phyloP scores from a whole-genome alignment of 2,329 filamentous ascomycete species.

The Fusarium acutatum region DNA sequence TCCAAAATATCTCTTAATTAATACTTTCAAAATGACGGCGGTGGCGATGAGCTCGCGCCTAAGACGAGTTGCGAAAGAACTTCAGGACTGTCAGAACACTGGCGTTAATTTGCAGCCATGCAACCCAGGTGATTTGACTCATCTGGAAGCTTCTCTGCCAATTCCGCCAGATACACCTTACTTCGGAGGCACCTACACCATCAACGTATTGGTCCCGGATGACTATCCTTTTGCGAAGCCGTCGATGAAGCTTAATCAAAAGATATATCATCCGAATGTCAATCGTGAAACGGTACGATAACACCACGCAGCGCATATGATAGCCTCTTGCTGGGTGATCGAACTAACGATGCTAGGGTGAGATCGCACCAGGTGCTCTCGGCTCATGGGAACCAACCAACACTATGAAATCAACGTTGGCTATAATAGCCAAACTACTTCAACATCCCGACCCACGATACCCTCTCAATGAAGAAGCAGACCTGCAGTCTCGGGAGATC shows the following conservation, averaged over 20 bases:
- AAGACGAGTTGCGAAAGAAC: neutral
- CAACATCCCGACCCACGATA: fast-evolving
- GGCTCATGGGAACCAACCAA: neutral
- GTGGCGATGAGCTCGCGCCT: neutral
- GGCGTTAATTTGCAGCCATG: neutral
- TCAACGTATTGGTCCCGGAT: fast-evolving
- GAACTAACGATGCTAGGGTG: neutral
- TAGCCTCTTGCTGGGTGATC: fast-evolving
- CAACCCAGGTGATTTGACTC: fast-evolving
- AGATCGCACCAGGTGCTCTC: neutral
- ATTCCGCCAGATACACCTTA: neutral
- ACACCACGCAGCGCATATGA: fast-evolving
- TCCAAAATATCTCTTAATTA: neutral
- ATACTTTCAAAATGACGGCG: neutral
- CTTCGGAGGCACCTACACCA: neutral
- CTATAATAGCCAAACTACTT: neutral
- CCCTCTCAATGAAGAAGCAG: neutral
- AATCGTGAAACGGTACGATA: neutral
- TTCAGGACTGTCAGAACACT: fast-evolving
- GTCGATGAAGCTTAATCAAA: neutral
- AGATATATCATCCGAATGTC: neutral
- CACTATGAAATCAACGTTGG: neutral
- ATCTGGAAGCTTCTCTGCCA: neutral
- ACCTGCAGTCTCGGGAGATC: too few species aligned
- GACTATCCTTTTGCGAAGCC: neutral